Percentiles rank a stretch among this genome's conserved stretches.
Evolutionary conservation across 306 rosid species (phyloP).

Genomic region (Fagus crenata): DNA sequence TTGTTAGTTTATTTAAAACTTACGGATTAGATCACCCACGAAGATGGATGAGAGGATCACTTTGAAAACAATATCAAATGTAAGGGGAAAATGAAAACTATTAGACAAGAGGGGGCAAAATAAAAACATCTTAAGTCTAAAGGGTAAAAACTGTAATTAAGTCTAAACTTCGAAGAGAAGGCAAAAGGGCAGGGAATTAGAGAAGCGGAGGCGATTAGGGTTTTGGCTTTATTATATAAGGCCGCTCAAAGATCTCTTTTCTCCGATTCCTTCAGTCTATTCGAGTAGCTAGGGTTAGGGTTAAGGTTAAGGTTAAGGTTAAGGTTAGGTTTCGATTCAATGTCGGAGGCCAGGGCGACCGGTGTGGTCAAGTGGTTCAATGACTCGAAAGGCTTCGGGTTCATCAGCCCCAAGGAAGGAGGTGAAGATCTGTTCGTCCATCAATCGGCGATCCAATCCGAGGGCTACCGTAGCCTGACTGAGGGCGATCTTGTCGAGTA

Average conservation of each 20-base stretch:
- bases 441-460: conserved; percentile 80
- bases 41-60: too few relatives aligned
- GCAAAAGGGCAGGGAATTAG: not conserved
- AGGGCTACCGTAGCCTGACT: conserved; percentile 66
- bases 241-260: not conserved
- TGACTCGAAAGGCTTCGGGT: conserved; percentile 76
- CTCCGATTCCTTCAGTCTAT: not conserved
- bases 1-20: too few relatives aligned
- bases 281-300: not conserved
- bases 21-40: too few relatives aligned
- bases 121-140: too few relatives aligned
- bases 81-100: too few relatives aligned
- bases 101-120: too few relatives aligned
- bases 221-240: not conserved
- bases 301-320: not conserved
- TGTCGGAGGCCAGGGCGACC: conserved; percentile 74
- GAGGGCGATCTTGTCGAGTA: conserved; percentile 78
- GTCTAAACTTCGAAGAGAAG: not conserved
- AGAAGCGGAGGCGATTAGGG: not conserved
- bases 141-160: too few relatives aligned
- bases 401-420: conserved; percentile 78
- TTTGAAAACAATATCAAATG: too few relatives aligned
- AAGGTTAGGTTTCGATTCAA: conserved; percentile 26
- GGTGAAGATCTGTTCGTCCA: conserved; percentile 83
- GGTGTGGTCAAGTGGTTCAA: conserved; percentile 86